Base-by-base conservation (phyloP, 345 rosid genomes). In the Streptanthus diversifolius region DNA sequence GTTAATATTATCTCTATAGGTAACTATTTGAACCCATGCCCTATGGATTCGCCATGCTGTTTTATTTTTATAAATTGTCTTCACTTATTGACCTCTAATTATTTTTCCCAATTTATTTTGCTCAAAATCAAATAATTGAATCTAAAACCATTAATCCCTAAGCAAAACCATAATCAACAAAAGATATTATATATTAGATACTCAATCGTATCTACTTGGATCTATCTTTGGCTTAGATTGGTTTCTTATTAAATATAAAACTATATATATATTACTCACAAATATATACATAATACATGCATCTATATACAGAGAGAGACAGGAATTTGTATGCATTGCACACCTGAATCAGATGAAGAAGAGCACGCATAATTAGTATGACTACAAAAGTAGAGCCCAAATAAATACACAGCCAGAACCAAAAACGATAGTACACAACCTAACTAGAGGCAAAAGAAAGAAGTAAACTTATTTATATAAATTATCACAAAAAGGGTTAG, bases 381-480 rank as follows among this genome's bases (percentile, higher is more conserved):
- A 37, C 74, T 41, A 60, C 40, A 68, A 75, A 75, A 51, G 63
- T 52, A 60, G 63, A 68, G 69, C 57, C 79, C 56, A 68, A 22
- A 68, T 68, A 75, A 40, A 75, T 57, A 30, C 79, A 68, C 43
- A 24, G 4, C 48, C 39, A 75, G 40, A 21, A 60, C 63, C 68
- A 68, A 66, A 66, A 58, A 10, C 32, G 54, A 66, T 66, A 48
- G 61, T 66, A 74, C 72, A 74, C 54, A 56, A 47, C 72, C 66
- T 35, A 66, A 74, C 72, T 74, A 58, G 68, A 73, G 47, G 63
- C 21, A 66, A 29, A 17, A 22, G 30, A 74, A 58, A 48, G n/a
- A n/a, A 41, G 40, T 57, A 65, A 66, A 66, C 40, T 45, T 63
- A 4, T 30, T 17, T 15, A 58, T 47, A 30, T 9, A 21, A 18